These are phyloP conservation scores for Neofusicoccum sp. DNA, from an alignment of 2,329 filamentous ascomycete genomes.

Conservation along the genomic window DNA sequence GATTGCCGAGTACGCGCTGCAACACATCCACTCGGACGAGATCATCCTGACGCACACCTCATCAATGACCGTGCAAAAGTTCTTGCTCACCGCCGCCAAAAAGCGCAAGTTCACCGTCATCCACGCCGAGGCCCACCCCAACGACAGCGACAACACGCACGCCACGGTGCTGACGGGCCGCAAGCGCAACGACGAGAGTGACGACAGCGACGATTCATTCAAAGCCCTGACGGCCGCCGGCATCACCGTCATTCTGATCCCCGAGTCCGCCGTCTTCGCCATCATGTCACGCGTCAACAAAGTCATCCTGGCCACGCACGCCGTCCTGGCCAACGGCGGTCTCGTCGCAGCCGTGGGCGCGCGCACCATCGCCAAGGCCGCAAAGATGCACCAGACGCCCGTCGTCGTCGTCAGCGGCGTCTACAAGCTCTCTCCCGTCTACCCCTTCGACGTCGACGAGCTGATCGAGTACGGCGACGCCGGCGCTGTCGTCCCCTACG, in stretches of 20 bases:
- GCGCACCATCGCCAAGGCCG: conserved; percentile 79
- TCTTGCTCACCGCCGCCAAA: conserved; percentile 81
- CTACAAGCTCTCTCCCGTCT: conserved; percentile 91
- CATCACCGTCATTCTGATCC: conserved; percentile 79
- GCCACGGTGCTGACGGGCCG: conserved; percentile 60
- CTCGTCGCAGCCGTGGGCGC: conserved; percentile 85
- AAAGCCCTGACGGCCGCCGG: conserved; percentile 79
- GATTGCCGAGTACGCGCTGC: conserved; percentile 83
- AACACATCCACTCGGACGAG: conserved; percentile 92
- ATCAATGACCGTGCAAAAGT: conserved; percentile 83
- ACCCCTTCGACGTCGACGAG: conserved; percentile 78
- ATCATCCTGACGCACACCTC: conserved; percentile 88
- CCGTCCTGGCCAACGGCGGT: conserved; percentile 85
- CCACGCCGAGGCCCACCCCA: conserved; percentile 73
- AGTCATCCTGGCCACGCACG: conserved; percentile 85
- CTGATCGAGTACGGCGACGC: conserved; percentile 87
- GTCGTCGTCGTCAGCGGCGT: conserved; percentile 89
- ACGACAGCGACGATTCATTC: conserved; percentile 61
- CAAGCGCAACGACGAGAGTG: conserved; percentile 47
- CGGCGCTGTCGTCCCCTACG: conserved; percentile 73
- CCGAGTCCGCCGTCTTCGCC: conserved; percentile 83
- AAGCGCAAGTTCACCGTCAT: conserved; percentile 93
- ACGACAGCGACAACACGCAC: conserved; percentile 67
- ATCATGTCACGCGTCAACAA: conserved; percentile 97
- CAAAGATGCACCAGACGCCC: conserved; percentile 77